A percentile compares a stretch with the other conserved stretches of the same genome.
phyloP scores from a whole-genome alignment of 139 green algal genomes.

The Diplosphaera chodatii region DNA sequence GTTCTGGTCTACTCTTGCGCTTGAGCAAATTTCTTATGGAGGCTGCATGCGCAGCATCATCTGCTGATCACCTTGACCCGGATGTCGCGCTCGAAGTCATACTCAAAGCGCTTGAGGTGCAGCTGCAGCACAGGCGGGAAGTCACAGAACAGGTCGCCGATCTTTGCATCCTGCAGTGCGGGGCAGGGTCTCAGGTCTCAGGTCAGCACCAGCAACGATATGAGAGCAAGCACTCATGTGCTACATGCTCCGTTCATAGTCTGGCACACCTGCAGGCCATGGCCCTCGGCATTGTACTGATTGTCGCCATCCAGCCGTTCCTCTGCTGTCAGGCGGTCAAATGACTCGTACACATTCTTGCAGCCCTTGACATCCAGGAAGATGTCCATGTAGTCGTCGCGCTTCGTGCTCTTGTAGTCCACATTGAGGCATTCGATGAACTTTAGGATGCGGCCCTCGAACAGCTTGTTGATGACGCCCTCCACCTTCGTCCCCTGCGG shows the following conservation, averaged over 20 bases:
- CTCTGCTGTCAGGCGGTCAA: constrained; percentile 77
- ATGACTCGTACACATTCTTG: constrained; percentile 67
- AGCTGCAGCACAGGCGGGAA: constrained; percentile 94
- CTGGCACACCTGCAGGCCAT: constrained; percentile 79
- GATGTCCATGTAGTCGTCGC: constrained; percentile 83
- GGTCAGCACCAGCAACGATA: neutral
- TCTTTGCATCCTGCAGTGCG: constrained; percentile 80
- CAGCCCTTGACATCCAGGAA: constrained; percentile 88
- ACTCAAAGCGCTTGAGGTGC: constrained; percentile 98
- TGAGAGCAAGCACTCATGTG: too few species aligned
- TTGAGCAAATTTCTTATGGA: too few species aligned
- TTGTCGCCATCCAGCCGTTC: constrained; percentile 82
- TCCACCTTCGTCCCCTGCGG: constrained; percentile 84
- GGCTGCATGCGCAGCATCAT: too few species aligned
- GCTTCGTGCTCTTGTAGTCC: constrained; percentile 77
- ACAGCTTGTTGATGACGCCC: constrained; percentile 83
- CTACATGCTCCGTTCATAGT: too few species aligned
- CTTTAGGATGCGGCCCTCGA: constrained; percentile 85
- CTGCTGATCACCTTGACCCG: constrained; percentile 83
- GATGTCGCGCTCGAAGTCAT: constrained; percentile 83
- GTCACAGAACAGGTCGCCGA: constrained; percentile 83
- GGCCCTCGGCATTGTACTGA: constrained; percentile 89
- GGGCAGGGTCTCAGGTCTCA: too few species aligned
- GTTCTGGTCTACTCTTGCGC: too few species aligned
- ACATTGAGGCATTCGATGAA: constrained; percentile 94